phyloP scores from a whole-genome alignment of 2,329 filamentous ascomycete genomes.

The Hortaea werneckii region DNA sequence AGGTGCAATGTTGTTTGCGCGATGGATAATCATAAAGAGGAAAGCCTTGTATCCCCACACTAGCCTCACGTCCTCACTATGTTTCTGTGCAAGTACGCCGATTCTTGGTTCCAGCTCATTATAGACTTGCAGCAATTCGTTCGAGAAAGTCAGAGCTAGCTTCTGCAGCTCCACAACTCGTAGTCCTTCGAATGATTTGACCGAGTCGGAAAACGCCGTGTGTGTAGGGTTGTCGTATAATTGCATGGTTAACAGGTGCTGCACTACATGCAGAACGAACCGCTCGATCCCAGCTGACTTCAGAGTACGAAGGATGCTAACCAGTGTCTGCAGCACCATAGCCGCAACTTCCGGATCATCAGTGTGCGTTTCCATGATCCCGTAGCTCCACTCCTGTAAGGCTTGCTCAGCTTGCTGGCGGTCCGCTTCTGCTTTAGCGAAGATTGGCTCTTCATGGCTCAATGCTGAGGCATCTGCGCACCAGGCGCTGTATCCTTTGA shows the following conservation, averaged over 20 bases:
- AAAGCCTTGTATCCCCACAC: slow-evolving; percentile 82
- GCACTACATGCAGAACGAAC: slow-evolving; percentile 81
- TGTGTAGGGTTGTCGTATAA: slow-evolving; percentile 62
- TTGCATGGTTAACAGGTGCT: slow-evolving; percentile 80
- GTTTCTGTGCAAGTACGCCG: slow-evolving; percentile 64
- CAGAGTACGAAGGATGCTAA: slow-evolving; percentile 20
- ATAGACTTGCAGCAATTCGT: slow-evolving; percentile 77
- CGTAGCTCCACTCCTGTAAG: slow-evolving; percentile 57
- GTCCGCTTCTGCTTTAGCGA: slow-evolving; percentile 47
- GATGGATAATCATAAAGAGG: slow-evolving; percentile 86
- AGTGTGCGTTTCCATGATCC: slow-evolving; percentile 59
- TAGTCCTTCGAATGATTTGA: slow-evolving; percentile 77
- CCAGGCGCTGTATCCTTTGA: slow-evolving; percentile 87
- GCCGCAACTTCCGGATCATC: slow-evolving; percentile 38
- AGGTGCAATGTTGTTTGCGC: slow-evolving; percentile 63
- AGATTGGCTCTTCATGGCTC: slow-evolving; percentile 35
- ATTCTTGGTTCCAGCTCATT: slow-evolving; percentile 76
- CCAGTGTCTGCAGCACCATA: slow-evolving; percentile 20
- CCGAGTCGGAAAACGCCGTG: slow-evolving; percentile 70
- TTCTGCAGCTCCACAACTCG: slow-evolving; percentile 82
- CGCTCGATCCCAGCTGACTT: slow-evolving; percentile 11
- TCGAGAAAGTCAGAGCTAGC: slow-evolving; percentile 79
- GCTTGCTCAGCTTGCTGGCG: slow-evolving; percentile 39
- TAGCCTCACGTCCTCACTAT: slow-evolving; percentile 68
- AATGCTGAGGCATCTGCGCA: slow-evolving; percentile 25